A percentile compares a stretch with the other conserved stretches of the same genome.
phyloP scores from a whole-genome alignment of 371 early-diverging fungal genomes.

The Cokeromyces recurvatus region DNA sequence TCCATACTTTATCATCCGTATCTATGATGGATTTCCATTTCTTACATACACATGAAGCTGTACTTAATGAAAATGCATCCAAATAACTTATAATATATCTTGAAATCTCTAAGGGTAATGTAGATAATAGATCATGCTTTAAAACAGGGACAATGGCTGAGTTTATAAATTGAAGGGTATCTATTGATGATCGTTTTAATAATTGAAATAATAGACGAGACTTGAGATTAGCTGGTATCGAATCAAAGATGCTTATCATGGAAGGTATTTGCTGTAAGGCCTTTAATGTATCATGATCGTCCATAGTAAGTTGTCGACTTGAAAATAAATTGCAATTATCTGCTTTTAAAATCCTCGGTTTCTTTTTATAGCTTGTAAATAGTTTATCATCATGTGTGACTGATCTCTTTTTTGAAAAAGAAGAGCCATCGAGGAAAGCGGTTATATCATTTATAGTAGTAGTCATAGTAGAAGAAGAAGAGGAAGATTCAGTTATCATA shows the following conservation, averaged over 20 bases:
- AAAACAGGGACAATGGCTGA: slow-evolving; percentile 74
- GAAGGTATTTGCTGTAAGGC: slow-evolving; percentile 19
- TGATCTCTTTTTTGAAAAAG: too few relatives aligned
- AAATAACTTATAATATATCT: slow-evolving; percentile 74
- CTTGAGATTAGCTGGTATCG: slow-evolving; percentile 22
- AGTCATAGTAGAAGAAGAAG: too few relatives aligned
- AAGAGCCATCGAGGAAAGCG: too few relatives aligned
- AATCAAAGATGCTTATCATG: slow-evolving; percentile 34
- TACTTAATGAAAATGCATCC: slow-evolving; percentile 71
- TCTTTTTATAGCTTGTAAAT: too few relatives aligned
- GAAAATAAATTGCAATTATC: neutral
- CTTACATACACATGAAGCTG: slow-evolving; percentile 70
- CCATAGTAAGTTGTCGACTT: neutral
- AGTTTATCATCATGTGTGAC: too few relatives aligned
- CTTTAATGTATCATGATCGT: neutral
- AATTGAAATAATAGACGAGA: slow-evolving; percentile 35
- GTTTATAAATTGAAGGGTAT: slow-evolving; percentile 79
- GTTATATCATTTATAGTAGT: too few relatives aligned
- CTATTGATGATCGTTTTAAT: slow-evolving; percentile 39
- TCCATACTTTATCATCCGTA: slow-evolving; percentile 59
- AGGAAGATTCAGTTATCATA: too few relatives aligned
- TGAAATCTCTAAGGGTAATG: slow-evolving; percentile 74
- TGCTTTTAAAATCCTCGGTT: neutral
- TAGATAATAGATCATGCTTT: slow-evolving; percentile 79
- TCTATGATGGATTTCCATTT: slow-evolving; percentile 75